A percentile compares a stretch with the other conserved stretches of the same genome.
Evolutionary conservation across 108 stramenopile genomes (phyloP).

Genomic region (Epipyxis sp.): DNA sequence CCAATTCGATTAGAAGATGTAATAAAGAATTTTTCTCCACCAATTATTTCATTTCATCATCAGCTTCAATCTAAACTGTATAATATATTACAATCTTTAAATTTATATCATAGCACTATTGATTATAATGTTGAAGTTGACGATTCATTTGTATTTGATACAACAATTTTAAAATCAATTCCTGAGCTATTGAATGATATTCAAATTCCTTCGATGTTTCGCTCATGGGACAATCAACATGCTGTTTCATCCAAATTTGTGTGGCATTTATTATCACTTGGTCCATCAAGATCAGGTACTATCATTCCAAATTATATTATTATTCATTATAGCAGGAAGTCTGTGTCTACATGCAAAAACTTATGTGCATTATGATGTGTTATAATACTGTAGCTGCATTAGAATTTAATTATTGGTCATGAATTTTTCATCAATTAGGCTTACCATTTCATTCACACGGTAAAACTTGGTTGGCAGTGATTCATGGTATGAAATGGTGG

Average conservation of each 20-base stretch:
- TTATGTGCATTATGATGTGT: background rate
- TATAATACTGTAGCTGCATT: background rate
- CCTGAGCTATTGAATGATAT: background rate
- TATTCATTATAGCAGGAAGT: too few relatives aligned
- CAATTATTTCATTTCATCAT: too few relatives aligned
- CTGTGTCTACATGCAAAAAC: background rate
- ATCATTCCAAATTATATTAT: too few relatives aligned
- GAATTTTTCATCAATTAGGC: slow-evolving; percentile 19
- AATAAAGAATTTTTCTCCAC: too few relatives aligned
- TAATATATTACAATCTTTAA: too few relatives aligned
- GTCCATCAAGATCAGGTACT: background rate
- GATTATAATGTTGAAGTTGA: background rate
- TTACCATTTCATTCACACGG: slow-evolving; percentile 48
- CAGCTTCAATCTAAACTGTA: too few relatives aligned
- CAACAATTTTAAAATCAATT: background rate
- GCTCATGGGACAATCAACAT: background rate
- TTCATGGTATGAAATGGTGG: slow-evolving; percentile 50
- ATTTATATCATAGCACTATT: background rate
- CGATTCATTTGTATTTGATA: background rate
- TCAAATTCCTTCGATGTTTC: background rate
- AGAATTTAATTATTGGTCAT: background rate
- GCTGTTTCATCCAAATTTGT: background rate
- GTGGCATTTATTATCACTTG: slow-evolving; percentile 9
- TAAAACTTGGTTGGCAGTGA: slow-evolving; percentile 48
- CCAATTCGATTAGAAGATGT: background rate